Base-by-base conservation (phyloP, 2,329 filamentous ascomycete genomes). In the Nakataea oryzae region DNA sequence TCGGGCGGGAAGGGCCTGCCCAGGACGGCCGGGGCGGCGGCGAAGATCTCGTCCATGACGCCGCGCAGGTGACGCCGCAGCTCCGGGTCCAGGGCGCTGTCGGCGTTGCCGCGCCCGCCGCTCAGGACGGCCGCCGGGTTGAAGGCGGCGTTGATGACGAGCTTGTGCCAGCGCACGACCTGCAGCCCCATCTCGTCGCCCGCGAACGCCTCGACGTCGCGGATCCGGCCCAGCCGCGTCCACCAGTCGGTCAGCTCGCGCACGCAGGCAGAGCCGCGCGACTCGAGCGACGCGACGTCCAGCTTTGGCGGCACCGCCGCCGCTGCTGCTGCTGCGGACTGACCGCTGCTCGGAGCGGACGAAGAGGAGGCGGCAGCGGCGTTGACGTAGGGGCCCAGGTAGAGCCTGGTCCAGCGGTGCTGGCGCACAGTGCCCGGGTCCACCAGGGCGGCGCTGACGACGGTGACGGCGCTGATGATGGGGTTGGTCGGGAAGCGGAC, bases 101-200 rank as follows among this genome's bases (percentile, higher is more conserved):
- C 81, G 57, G 84, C 81, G 69, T 90, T 90, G 61, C 84, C 81
- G 2, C 80, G 76, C 1, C 86, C 86, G 14, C 86, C 85, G 1
- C 82, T 83, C 0, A 91, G 78, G 9, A 90, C 86, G 2, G 87
- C 85, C 0, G 84, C 86, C 0, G 88, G 87, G 74, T 91, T 91
- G 81, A 90, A 88, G 60, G 86, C 84, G 0, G 87, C 86, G 72
- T 91, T 91, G 76, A 91, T 90, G 68, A 86, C 87, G 65, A 90
- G 83, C 73, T 91, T 91, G 73, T 90, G 87, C 88, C 88, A 91
- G 28, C 88, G 79, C 24, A 90, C 82, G 55, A 85, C 81, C 73
- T 91, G 88, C 57, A 91, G 76, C 64, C 85, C 86, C 34, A 85
- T 75, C 71, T 89, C 86, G 58, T 83, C 79, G 50, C 41, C 50